Conservation (phyloP, 768 basidiomycete species). For the Auricularia sp. region DNA sequence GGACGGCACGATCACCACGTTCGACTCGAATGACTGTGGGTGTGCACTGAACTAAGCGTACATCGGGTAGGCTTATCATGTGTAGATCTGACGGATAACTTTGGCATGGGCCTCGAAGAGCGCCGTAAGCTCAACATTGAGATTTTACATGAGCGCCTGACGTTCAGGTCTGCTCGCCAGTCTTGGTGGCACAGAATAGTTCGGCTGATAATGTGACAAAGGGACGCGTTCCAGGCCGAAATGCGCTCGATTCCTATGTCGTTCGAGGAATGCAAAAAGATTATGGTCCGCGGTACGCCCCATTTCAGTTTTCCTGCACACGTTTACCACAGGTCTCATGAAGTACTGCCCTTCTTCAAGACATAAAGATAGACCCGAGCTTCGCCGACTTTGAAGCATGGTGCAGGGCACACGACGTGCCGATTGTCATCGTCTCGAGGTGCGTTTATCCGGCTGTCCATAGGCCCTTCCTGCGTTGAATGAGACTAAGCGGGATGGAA, state of each 20-base stretch:
- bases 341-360: constrained; percentile 25
- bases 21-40: constrained; percentile 88
- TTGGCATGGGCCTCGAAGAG: constrained; percentile 72
- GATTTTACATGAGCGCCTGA: constrained; percentile 53
- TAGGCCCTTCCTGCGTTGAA: neutral
- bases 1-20: constrained; percentile 90
- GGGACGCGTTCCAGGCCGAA: constrained; percentile 35
- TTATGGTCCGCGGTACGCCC: constrained; percentile 31
- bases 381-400: constrained; percentile 83
- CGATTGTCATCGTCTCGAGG: constrained; percentile 84
- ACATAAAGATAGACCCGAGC: constrained; percentile 77
- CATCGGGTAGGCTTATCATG: neutral
- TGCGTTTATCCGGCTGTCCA: constrained; percentile 32
- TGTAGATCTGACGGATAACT: constrained; percentile 78
- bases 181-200: neutral
- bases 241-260: constrained; percentile 81
- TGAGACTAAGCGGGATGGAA: constrained; percentile 67
- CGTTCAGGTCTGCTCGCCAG: constrained; percentile 46
- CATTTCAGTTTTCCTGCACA: too few species aligned
- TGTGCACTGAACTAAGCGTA: neutral
- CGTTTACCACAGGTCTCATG: too few species aligned
- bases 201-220: neutral
- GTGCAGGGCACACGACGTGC: constrained; percentile 72
- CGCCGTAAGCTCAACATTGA: constrained; percentile 66
- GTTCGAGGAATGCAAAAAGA: constrained; percentile 78